Percentiles rank a stretch among this genome's conserved stretches.
These are phyloP conservation scores for Colletotrichum tanaceti DNA, from an alignment of 2,329 filamentous ascomycete species.

Conservation along the genomic window DNA sequence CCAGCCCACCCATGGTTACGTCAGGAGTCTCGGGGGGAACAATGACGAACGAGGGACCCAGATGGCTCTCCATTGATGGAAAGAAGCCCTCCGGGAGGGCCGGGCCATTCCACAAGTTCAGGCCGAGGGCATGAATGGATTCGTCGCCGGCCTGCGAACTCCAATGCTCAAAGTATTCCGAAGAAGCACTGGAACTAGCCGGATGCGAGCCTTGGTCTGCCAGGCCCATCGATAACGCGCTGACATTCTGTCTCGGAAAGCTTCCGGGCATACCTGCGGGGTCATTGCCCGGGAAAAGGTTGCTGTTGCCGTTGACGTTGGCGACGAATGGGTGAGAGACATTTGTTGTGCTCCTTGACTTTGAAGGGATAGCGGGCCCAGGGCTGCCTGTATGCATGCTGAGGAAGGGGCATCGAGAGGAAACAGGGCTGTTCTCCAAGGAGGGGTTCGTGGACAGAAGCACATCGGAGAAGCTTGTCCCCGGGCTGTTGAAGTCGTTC, in stretches of 20 bases:
- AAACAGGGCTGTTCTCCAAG: conserved; percentile 18
- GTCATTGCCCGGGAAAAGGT: background rate
- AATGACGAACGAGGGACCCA: conserved; percentile 18
- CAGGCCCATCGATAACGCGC: conserved; percentile 20
- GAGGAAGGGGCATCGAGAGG: conserved; percentile 5
- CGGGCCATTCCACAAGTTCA: background rate
- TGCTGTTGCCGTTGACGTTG: background rate
- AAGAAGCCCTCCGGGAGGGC: background rate
- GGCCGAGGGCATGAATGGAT: background rate
- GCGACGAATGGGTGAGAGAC: background rate
- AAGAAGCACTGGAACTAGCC: conserved; percentile 6
- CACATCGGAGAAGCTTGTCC: conserved; percentile 24
- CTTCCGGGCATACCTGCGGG: conserved; percentile 11
- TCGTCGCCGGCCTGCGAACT: background rate
- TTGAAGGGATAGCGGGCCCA: background rate
- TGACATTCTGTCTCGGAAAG: conserved; percentile 4
- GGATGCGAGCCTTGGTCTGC: background rate
- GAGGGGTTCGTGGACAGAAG: conserved; percentile 14
- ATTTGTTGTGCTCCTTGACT: background rate
- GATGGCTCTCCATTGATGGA: background rate
- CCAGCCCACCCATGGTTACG: background rate
- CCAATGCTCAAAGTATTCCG: conserved; percentile 21
- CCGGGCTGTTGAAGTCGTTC: conserved; percentile 18
- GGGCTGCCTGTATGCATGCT: conserved; percentile 1
- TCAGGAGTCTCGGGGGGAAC: conserved; percentile 17